Evolutionary conservation across 2,329 filamentous ascomycete genomes (phyloP), one percentile per base, ranked within the genome.

Genomic region (Clonostachys rhizophaga): DNA sequence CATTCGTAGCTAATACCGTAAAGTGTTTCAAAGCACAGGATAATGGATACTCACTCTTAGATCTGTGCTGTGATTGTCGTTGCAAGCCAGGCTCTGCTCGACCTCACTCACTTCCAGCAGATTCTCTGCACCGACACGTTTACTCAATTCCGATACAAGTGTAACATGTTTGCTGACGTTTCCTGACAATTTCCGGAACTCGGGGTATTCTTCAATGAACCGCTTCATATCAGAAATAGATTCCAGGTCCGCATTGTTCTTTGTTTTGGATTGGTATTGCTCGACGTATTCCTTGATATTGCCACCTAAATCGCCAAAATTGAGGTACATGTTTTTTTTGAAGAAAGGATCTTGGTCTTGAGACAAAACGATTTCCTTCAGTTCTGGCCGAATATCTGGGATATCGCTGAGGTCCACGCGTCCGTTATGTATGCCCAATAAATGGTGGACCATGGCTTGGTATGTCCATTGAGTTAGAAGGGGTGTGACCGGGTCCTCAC

Each of bases 111-210:
- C 91, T 65, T 99, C 94, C n/a, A 99, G 76, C 37, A 99, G 69
- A 55, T 84, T 90, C 56, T 97, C 89, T 37, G 87, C 83, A 7
- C 87, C 88, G 13, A 99, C 91, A 47, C 89, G 83, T 48, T 92
- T 81, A 64, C 91, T 96, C 39, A 99, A 76, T 62, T 99, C 95
- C 1, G 91, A 91, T 18, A 99, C 94, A 18, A 99, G 73, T 1
- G 94, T 96, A 48, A 99, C 95, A 63, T 99, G 94, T 63, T 99
- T 99, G 70, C 91, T 97, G 46, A 99, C 94, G 56, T 99, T 99
- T 36, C 94, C 91, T 2, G 94, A 96, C 2, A 99, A 81, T 60
- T 96, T 95, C 49, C 94, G 84, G 66, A 99, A 99, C 63, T 99
- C 94, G 3, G 94, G 94, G 62, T 97, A 99, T 60, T 99, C 94